These are phyloP conservation scores for Phytopythium chamaehyphon DNA, from an alignment of 352 stramenopile genomes.

Conservation along the genomic window DNA sequence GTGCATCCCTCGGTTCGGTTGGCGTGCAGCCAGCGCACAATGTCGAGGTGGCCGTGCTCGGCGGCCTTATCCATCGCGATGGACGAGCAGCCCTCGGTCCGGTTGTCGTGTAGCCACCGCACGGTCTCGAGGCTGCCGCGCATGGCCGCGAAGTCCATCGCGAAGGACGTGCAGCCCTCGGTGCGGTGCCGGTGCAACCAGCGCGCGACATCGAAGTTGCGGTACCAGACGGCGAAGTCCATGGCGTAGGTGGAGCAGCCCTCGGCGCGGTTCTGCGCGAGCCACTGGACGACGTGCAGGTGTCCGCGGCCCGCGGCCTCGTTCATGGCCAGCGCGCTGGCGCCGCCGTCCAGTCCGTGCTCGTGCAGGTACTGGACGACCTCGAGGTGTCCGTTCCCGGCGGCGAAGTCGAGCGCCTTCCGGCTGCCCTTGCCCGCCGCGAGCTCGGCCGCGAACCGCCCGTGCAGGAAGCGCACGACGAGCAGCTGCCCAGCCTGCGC, in stretches of 20 bases:
- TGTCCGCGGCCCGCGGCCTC: conserved; percentile 9
- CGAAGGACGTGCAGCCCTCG: conserved; percentile 11
- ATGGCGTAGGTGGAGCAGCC: conserved; percentile 13
- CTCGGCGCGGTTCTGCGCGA: conserved; percentile 8
- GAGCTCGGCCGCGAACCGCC: conserved; percentile 3
- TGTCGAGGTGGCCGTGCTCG: conserved; percentile 9
- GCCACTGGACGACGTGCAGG: conserved; percentile 10
- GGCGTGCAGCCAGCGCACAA: conserved; percentile 11
- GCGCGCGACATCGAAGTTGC: conserved; percentile 6
- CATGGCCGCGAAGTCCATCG: conserved; percentile 16
- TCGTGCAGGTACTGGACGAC: conserved; percentile 44
- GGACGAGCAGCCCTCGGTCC: conserved; percentile 7
- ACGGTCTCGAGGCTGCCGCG: conserved; percentile 13
- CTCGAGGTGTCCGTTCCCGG: conserved; percentile 26
- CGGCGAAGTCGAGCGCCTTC: conserved; percentile 5
- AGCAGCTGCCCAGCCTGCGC: conserved; percentile 25
- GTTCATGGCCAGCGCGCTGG: conserved; percentile 9
- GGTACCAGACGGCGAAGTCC: conserved; percentile 10
- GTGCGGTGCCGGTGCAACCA: conserved; percentile 10
- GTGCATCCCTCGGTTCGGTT: conserved; percentile 11
- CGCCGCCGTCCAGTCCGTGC: conserved; percentile 7
- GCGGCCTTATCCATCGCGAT: conserved; percentile 12
- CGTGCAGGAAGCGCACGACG: conserved; percentile 26
- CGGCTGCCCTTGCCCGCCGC: background rate
- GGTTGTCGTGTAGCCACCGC: conserved; percentile 10